Conservation (phyloP, 2,329 filamentous ascomycete genomes). For the Xylaria sp. region DNA sequence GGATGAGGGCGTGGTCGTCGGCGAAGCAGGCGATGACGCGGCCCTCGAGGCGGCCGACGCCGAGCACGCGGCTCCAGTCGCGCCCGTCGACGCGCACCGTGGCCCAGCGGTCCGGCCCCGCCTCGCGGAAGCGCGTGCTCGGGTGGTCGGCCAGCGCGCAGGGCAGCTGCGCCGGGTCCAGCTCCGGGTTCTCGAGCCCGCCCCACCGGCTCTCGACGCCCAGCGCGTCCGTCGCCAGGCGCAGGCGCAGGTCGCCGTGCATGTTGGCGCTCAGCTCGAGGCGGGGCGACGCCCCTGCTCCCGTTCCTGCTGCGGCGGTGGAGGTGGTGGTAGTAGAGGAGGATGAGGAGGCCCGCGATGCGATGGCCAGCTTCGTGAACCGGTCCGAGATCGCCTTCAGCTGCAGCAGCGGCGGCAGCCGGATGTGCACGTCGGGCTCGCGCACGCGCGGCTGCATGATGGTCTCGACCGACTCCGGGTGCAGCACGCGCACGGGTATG, state of each 20-base stretch:
- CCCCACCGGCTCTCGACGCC: slow-evolving; percentile 86
- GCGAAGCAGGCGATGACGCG: slow-evolving; percentile 91
- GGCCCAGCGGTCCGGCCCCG: slow-evolving; percentile 82
- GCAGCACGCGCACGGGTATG: slow-evolving; percentile 89
- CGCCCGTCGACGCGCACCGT: slow-evolving; percentile 88
- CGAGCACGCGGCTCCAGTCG: slow-evolving; percentile 94
- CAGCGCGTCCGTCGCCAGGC: slow-evolving; percentile 80
- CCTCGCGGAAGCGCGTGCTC: slow-evolving; percentile 75
- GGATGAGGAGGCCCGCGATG: slow-evolving; percentile 27
- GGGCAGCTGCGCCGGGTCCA: slow-evolving; percentile 77
- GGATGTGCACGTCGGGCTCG: slow-evolving; percentile 92
- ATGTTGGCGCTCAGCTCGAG: slow-evolving; percentile 91
- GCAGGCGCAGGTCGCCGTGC: slow-evolving; percentile 82
- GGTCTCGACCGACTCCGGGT: slow-evolving; percentile 82
- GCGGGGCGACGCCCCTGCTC: slow-evolving; percentile 67
- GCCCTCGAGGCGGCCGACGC: slow-evolving; percentile 85
- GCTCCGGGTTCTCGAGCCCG: slow-evolving; percentile 81
- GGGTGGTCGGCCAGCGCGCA: slow-evolving; percentile 78
- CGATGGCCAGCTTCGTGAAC: slow-evolving; percentile 81
- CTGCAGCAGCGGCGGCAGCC: slow-evolving; percentile 82
- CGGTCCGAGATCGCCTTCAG: slow-evolving; percentile 93
- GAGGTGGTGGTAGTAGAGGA: slow-evolving; percentile 25
- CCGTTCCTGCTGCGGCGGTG: too few relatives aligned
- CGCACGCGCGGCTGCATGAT: slow-evolving; percentile 89
- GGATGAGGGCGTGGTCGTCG: slow-evolving; percentile 76